Percentiles rank a stretch among this genome's conserved stretches.
Conservation (phyloP, 257 asterid species). For the Penstemon davidsonii region DNA sequence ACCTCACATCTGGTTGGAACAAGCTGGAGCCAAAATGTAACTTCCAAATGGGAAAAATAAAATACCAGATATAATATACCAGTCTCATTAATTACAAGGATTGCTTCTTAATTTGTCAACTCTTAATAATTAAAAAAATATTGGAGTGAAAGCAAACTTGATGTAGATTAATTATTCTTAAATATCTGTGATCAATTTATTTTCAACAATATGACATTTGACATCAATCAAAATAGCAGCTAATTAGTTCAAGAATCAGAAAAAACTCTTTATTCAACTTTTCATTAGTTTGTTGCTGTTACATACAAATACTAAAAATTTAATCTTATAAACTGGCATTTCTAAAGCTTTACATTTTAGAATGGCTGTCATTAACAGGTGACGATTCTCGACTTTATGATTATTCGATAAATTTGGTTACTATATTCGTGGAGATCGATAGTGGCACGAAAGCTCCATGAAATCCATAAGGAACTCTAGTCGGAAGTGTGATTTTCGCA, state of each 20-base stretch:
- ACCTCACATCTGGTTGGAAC: constrained; percentile 22
- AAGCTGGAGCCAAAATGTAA: constrained; percentile 32
- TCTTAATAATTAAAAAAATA: not conserved
- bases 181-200: not conserved
- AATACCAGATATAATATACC: not conserved
- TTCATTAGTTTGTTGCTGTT: too few species aligned
- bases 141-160: not conserved
- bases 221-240: not conserved
- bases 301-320: too few species aligned
- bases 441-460: constrained; percentile 55
- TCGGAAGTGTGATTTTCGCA: constrained; percentile 46
- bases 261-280: too few species aligned
- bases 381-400: too few species aligned
- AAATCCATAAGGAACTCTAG: constrained; percentile 71
- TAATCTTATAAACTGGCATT: too few species aligned
- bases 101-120: not conserved
- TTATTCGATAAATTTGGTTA: not conserved
- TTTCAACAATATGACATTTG: not conserved
- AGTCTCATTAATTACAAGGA: not conserved
- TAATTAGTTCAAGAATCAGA: too few species aligned
- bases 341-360: too few species aligned
- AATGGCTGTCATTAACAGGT: too few species aligned
- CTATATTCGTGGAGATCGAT: not conserved
- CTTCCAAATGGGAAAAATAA: not conserved
- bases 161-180: not conserved